Evolutionary conservation across 345 rosid species (phyloP).

Genomic region (Nasturtium officinale): DNA sequence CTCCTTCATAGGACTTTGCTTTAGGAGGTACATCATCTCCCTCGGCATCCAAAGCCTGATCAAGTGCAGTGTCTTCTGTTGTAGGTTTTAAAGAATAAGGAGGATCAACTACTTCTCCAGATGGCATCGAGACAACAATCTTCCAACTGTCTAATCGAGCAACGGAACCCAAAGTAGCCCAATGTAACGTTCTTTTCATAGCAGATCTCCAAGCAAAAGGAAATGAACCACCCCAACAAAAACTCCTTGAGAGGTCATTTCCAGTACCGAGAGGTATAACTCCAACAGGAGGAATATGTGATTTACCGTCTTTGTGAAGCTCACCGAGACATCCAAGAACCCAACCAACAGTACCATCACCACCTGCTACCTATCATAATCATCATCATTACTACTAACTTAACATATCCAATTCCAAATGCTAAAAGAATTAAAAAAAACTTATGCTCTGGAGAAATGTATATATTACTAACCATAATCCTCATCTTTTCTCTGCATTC

Average conservation of each 20-base stretch:
- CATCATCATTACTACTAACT: neutral
- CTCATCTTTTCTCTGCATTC: slow-evolving; percentile 73
- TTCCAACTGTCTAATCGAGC: slow-evolving; percentile 89
- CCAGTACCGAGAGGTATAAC: slow-evolving; percentile 96
- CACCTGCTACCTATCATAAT: slow-evolving; percentile 89
- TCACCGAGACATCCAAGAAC: slow-evolving; percentile 84
- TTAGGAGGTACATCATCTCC: slow-evolving; percentile 59
- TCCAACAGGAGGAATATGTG: slow-evolving; percentile 86
- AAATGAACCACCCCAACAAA: slow-evolving; percentile 98
- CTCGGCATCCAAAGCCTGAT: slow-evolving; percentile 64
- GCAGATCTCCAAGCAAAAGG: slow-evolving; percentile 97
- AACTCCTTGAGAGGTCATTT: slow-evolving; percentile 91
- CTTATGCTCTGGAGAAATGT: neutral
- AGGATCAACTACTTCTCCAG: slow-evolving; percentile 66
- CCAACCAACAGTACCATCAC: slow-evolving; percentile 99
- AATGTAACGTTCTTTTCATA: slow-evolving; percentile 67
- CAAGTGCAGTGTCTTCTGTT: slow-evolving; percentile 63
- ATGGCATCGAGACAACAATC: slow-evolving; percentile 67
- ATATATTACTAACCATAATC: slow-evolving; percentile 65
- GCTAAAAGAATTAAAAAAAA: neutral
- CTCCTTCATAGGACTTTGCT: slow-evolving; percentile 70
- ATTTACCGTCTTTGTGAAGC: slow-evolving; percentile 56
- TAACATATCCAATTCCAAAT: neutral
- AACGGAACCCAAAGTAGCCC: slow-evolving; percentile 59
- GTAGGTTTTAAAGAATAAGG: slow-evolving; percentile 76